These are phyloP conservation scores for Verticillium nonalfalfae DNA, from an alignment of 2,329 filamentous ascomycete species.

Conservation along the genomic window DNA sequence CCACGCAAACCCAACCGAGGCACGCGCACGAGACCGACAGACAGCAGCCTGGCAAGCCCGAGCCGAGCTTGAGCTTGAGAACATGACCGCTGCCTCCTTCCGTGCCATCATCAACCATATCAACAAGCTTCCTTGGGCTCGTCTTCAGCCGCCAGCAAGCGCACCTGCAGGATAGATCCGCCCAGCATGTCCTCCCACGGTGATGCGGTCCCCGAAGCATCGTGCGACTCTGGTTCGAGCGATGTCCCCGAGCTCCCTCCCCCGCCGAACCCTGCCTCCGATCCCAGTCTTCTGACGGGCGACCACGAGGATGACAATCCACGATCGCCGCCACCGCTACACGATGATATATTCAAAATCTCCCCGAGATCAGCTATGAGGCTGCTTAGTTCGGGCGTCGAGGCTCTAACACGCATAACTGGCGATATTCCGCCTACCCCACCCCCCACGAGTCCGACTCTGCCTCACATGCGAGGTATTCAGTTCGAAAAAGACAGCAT, in stretches of 20 bases:
- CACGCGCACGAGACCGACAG: not conserved
- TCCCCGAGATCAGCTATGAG: conserved; percentile 69
- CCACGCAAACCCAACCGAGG: conserved; percentile 6
- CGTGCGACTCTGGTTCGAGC: conserved; percentile 3
- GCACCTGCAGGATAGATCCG: conserved; percentile 11
- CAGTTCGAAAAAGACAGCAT: conserved; percentile 57
- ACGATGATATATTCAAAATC: conserved; percentile 67
- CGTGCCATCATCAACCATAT: not conserved
- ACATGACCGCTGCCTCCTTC: conserved; percentile 4
- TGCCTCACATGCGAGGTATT: conserved; percentile 60
- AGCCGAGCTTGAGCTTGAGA: conserved; percentile 1
- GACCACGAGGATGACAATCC: conserved; percentile 15
- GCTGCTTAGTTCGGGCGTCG: conserved; percentile 66
- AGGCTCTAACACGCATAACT: conserved; percentile 64
- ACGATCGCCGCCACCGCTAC: conserved; percentile 19
- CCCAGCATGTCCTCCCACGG: not conserved
- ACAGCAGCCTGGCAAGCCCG: not conserved
- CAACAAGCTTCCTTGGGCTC: not conserved
- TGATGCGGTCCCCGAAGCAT: not conserved
- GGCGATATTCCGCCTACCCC: conserved; percentile 80
- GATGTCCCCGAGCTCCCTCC: conserved; percentile 30
- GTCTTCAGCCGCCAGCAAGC: conserved; percentile 5
- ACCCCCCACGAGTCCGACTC: conserved; percentile 54
- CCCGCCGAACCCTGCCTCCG: conserved; percentile 33
- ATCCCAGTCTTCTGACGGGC: conserved; percentile 21